Conservation (phyloP, 345 rosid genomes). For the Conringia planisiliqua region DNA sequence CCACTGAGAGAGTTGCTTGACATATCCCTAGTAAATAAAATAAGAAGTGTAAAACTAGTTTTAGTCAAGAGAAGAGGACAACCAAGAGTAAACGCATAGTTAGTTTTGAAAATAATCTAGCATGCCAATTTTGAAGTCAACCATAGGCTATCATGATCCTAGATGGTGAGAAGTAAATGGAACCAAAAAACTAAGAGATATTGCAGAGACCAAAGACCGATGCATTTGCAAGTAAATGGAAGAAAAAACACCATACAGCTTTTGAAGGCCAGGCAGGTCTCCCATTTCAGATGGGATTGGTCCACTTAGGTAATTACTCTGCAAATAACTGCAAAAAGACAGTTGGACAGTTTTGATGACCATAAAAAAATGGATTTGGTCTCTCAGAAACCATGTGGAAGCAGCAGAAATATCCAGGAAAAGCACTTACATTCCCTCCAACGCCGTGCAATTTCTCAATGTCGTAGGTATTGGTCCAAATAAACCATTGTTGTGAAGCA, state of each 20-base stretch:
- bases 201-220: neutral
- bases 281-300: conserved; percentile 77
- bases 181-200: neutral
- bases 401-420: neutral
- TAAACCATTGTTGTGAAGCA: conserved; percentile 71
- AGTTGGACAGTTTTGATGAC: neutral
- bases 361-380: neutral
- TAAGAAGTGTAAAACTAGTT: neutral
- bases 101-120: neutral
- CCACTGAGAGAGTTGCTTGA: conserved; percentile 81
- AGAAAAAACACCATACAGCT: conserved; percentile 53
- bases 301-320: conserved; percentile 84
- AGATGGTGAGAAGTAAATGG: neutral
- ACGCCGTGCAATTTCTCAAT: conserved; percentile 79
- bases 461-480: conserved; percentile 74
- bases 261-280: conserved; percentile 58
- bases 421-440: conserved; percentile 68
- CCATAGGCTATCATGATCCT: conserved; percentile 1
- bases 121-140: neutral
- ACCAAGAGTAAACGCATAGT: neutral
- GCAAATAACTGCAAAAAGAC: conserved; percentile 63
- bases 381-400: neutral
- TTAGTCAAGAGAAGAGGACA: neutral
- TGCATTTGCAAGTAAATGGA: neutral
- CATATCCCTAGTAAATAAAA: conserved; percentile 52